A percentile compares a stretch with the other conserved stretches of the same genome.
These are phyloP conservation scores for Endotrypanum monterogeii DNA, from an alignment of 208 protist genomes.

Conservation along the genomic window DNA sequence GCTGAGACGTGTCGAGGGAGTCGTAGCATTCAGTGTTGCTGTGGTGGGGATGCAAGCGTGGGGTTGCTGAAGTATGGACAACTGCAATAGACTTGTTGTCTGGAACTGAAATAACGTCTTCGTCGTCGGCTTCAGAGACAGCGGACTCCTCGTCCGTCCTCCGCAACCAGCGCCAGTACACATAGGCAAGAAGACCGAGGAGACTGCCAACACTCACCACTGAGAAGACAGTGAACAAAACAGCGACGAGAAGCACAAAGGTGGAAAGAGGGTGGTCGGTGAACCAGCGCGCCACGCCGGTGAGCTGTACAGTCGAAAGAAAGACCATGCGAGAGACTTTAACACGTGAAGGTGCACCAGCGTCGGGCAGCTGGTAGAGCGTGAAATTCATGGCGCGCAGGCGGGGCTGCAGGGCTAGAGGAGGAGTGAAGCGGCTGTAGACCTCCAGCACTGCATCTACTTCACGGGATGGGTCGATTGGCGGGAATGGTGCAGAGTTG, in stretches of 20 bases:
- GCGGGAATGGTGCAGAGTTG: conserved; percentile 37
- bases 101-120: background rate
- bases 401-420: conserved; percentile 48
- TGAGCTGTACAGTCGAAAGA: conserved; percentile 56
- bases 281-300: conserved; percentile 54
- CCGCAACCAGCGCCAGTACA: conserved; percentile 21
- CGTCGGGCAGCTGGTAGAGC: conserved; percentile 42
- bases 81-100: background rate
- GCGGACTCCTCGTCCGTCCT: background rate
- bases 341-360: conserved; percentile 22
- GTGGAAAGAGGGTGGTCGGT: conserved; percentile 46
- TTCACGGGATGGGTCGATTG: conserved; percentile 39
- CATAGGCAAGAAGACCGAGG: background rate
- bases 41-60: conserved; percentile 4
- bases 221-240: conserved; percentile 25
- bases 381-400: conserved; percentile 83
- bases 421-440: conserved; percentile 71
- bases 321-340: conserved; percentile 58
- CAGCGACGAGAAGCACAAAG: conserved; percentile 35
- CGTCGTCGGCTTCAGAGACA: conserved; percentile 1
- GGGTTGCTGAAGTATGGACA: conserved; percentile 1
- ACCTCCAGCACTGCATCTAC: conserved; percentile 58
- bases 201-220: conserved; percentile 7
- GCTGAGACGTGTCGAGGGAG: conserved; percentile 25
- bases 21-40: conserved; percentile 11